These are phyloP conservation scores for Aureobasidium sp. DNA, from an alignment of 2,329 filamentous ascomycete species.

Conservation along the genomic window DNA sequence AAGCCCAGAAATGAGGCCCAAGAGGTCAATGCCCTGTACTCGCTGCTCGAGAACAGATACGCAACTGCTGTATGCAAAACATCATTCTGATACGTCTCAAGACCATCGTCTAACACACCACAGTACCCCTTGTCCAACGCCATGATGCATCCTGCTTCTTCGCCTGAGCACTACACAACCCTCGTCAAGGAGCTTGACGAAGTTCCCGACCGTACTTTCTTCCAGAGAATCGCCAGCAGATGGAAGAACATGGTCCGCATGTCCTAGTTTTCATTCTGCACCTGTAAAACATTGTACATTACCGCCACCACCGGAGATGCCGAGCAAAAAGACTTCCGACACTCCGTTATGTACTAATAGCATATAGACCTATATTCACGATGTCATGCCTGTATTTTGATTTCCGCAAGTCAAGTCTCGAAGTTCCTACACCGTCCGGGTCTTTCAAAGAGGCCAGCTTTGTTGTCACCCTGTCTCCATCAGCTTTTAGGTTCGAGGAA, in stretches of 20 bases:
- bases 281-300: not conserved
- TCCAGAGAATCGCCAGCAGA: constrained; percentile 36
- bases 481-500: too few species aligned
- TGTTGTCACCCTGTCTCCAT: too few species aligned
- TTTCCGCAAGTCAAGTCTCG: too few species aligned
- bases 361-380: constrained; percentile 2
- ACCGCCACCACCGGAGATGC: not conserved
- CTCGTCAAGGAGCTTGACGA: constrained; percentile 45
- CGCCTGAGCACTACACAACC: constrained; percentile 44
- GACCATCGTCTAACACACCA: not conserved
- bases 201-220: constrained; percentile 41
- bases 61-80: constrained; percentile 28
- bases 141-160: constrained; percentile 42
- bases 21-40: constrained; percentile 51
- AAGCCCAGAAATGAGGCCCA: constrained; percentile 27
- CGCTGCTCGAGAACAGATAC: constrained; percentile 52
- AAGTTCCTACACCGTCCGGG: too few species aligned
- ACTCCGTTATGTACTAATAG: not conserved
- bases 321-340: not conserved
- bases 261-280: constrained; percentile 20
- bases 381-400: not conserved
- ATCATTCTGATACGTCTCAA: not conserved
- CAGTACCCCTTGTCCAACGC: constrained; percentile 39
- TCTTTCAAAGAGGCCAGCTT: too few species aligned
- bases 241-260: constrained; percentile 41